These are phyloP conservation scores for Claviceps sorghi DNA, from an alignment of 2,329 filamentous ascomycete species.

Conservation along the genomic window DNA sequence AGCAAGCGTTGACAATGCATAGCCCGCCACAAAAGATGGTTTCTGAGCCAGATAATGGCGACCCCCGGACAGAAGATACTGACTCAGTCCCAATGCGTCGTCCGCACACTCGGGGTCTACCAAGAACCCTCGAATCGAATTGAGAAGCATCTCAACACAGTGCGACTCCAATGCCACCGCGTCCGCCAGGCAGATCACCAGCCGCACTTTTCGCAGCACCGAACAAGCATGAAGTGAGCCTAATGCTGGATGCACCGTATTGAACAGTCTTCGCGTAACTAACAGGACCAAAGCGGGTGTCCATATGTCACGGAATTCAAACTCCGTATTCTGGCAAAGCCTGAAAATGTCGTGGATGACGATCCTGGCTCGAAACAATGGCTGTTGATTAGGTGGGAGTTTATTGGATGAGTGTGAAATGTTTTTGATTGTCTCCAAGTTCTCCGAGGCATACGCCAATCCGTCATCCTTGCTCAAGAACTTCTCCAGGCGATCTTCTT, in stretches of 20 bases:
- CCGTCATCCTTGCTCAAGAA: constrained; percentile 44
- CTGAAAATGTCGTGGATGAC: constrained; percentile 62
- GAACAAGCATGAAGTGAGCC: constrained; percentile 79
- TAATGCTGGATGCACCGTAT: constrained; percentile 66
- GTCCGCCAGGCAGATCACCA: constrained; percentile 68
- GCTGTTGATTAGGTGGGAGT: constrained; percentile 70
- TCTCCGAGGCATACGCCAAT: constrained; percentile 46
- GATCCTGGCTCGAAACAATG: constrained; percentile 67
- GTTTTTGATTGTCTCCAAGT: constrained; percentile 53
- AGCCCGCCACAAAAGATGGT: constrained; percentile 68
- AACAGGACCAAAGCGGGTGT: constrained; percentile 59
- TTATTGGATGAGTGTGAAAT: constrained; percentile 50
- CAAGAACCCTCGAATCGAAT: constrained; percentile 63
- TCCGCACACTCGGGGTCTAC: constrained; percentile 78
- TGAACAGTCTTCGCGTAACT: constrained; percentile 62
- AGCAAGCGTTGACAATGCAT: constrained; percentile 63
- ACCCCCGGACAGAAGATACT: constrained; percentile 66
- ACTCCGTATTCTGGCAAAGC: constrained; percentile 58
- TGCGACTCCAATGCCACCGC: constrained; percentile 60
- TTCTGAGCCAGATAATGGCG: constrained; percentile 45
- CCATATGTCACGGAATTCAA: constrained; percentile 54
- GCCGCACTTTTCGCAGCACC: constrained; percentile 69
- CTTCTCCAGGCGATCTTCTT: constrained; percentile 59
- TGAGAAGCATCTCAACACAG: constrained; percentile 78
- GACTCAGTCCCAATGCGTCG: constrained; percentile 73